A percentile compares a stretch with the other conserved stretches of the same genome.
phyloP scores from a whole-genome alignment of 2,329 filamentous ascomycete genomes.

The Diaporthe velutina region DNA sequence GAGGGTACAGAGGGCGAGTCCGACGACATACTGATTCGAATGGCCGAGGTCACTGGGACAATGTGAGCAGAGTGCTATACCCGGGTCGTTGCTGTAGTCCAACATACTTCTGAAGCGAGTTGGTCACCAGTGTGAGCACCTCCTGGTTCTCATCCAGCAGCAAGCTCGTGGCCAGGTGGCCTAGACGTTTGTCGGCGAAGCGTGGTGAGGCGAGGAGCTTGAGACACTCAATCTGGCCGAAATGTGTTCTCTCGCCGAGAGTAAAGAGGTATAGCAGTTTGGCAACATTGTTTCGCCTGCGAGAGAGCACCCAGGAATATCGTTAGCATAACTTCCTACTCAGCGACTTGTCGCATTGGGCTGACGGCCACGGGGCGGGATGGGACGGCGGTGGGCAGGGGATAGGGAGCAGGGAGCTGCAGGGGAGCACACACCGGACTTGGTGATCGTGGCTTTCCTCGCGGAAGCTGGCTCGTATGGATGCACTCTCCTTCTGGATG shows the following conservation, averaged over 20 bases:
- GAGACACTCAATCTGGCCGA: constrained; percentile 98
- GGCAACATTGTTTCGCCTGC: constrained; percentile 96
- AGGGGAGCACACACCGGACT: constrained; percentile 75
- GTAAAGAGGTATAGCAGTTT: constrained; percentile 99
- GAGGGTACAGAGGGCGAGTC: constrained; percentile 93
- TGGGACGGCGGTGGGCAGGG: neutral
- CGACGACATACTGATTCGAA: constrained; percentile 98
- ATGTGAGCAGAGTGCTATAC: constrained; percentile 49
- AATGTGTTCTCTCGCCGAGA: constrained; percentile 95
- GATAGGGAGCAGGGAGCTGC: neutral
- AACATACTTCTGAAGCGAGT: constrained; percentile 93
- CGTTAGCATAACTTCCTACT: constrained; percentile 10
- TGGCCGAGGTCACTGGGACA: constrained; percentile 86
- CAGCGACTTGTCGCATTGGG: constrained; percentile 26
- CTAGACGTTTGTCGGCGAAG: constrained; percentile 96
- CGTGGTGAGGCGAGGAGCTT: constrained; percentile 96
- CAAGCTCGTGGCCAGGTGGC: constrained; percentile 96
- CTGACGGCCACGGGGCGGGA: neutral
- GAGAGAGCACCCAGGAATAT: constrained; percentile 40
- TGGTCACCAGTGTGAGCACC: constrained; percentile 95
- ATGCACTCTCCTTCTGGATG: constrained; percentile 98
- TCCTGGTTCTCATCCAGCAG: constrained; percentile 98
- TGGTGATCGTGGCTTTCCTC: constrained; percentile 96
- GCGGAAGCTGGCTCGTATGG: constrained; percentile 96
- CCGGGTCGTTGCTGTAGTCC: neutral